Percentiles rank a stretch among this genome's conserved stretches.
Evolutionary conservation across 148 eudicot species (phyloP).

Genomic region (Vaccinium corymbosum): DNA sequence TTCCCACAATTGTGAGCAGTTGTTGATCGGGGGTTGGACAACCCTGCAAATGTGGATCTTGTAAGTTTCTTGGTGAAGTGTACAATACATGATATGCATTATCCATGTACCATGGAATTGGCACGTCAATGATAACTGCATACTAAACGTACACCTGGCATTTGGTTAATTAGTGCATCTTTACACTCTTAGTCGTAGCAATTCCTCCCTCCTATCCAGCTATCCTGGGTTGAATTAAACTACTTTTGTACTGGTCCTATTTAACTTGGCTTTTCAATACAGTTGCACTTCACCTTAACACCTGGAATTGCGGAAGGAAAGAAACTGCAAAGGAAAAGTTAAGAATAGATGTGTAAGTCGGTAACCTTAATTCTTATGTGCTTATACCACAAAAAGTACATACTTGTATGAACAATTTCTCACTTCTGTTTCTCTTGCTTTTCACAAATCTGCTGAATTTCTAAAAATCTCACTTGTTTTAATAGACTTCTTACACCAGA

Average conservation of each 20-base stretch:
- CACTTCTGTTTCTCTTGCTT: neutral
- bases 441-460: neutral
- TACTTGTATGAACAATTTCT: neutral
- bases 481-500: neutral
- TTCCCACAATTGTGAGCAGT: conserved; percentile 70
- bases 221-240: neutral
- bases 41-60: conserved; percentile 64
- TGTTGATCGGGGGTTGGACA: conserved; percentile 67
- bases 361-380: neutral
- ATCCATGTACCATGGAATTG: neutral
- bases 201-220: neutral
- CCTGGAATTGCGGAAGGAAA: neutral
- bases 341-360: neutral
- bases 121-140: neutral
- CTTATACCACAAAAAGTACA: neutral
- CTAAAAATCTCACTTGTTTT: neutral
- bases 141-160: neutral
- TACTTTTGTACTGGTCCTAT: neutral
- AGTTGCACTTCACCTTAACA: neutral
- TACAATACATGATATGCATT: neutral
- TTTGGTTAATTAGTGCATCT: neutral
- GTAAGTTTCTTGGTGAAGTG: conserved; percentile 43
- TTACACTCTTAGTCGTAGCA: neutral
- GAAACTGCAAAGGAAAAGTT: neutral
- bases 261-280: neutral